Percentiles rank a stretch among this genome's conserved stretches.
Evolutionary conservation across 768 basidiomycete species (phyloP).

Genomic region (Hypholoma fasciculare): DNA sequence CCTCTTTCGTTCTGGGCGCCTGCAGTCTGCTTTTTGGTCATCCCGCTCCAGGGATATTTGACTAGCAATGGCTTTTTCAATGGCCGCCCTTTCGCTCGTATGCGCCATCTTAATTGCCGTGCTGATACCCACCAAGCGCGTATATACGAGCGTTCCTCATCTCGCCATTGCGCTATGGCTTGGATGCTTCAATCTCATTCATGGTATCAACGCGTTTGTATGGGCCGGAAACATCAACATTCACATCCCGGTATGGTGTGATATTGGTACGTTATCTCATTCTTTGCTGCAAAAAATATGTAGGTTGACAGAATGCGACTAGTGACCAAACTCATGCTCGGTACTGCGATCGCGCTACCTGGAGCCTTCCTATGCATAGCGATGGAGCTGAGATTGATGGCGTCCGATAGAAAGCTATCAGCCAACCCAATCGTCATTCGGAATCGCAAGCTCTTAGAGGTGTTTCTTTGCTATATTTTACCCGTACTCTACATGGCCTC

Average conservation of each 20-base stretch:
- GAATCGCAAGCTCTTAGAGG: conserved; percentile 45
- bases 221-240: conserved; percentile 58
- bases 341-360: conserved; percentile 55
- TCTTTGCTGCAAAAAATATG: background rate
- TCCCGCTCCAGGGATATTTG: conserved; percentile 1
- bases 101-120: conserved; percentile 39
- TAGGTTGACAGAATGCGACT: conserved; percentile 1
- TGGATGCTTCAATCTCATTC: conserved; percentile 44
- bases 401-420: conserved; percentile 42
- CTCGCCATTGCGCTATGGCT: conserved; percentile 56
- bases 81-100: conserved; percentile 44
- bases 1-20: conserved; percentile 13
- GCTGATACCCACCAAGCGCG: conserved; percentile 43
- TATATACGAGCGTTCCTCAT: conserved; percentile 45
- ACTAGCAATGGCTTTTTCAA: conserved; percentile 31
- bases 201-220: conserved; percentile 57
- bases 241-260: conserved; percentile 66
- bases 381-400: conserved; percentile 50
- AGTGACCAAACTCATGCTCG: conserved; percentile 60
- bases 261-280: conserved; percentile 40
- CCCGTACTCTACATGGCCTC: conserved; percentile 60
- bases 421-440: conserved; percentile 33
- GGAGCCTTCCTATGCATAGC: conserved; percentile 59
- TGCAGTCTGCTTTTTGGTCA: conserved; percentile 2
- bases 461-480: conserved; percentile 48